Base-by-base conservation (phyloP, 164 flowering plant genomes). In the Aristolochia fimbriata region DNA sequence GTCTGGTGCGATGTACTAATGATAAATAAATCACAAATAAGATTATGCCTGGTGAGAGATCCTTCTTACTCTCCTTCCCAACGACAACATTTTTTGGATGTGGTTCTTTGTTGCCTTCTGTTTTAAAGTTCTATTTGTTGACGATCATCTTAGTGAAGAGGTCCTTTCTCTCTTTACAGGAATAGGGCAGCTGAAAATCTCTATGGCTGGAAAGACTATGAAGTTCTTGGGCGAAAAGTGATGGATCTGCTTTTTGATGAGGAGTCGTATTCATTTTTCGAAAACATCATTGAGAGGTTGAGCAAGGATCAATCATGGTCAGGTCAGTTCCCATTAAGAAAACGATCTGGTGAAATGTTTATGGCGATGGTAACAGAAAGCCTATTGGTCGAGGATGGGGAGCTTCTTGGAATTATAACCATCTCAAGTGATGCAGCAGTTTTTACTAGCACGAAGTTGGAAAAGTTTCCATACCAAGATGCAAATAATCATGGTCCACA, bases 301-400 rank as follows among this genome's bases (percentile, higher is more conserved):
- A 58, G 47, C 55, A 65, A 54, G 56, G 93, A 86, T 30, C 71
- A 62, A 52, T 67, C 83, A 30, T 91, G 93, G 97, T 79, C 93
- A 27, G 96, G 97, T 68, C 97, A 82, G 73, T 86, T 84, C 58
- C 95, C 93, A 55, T 75, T 80, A 27, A 83, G 72, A 80, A 88
- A 80, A 72, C 78, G 73, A 62, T 84, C 91, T 0, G 94, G 96
- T 63, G 79, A 83, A 77, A 64, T 75, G 55, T 86, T 91, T 67
- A 76, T 80, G 88, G 91, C 91, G 31, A 59, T 88, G 47, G 84
- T 81, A 74, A 86, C 88, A 41, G 77, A 86, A 65, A 82, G 81
- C 76, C 90, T 77, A 19, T 62, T 86, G 27, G 83, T 81, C 54
- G 91, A 86, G 73, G 80, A 81, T 60, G 90, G 83, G 60, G 78